Evolutionary conservation across 371 early-diverging fungal species (phyloP), one percentile per base, ranked within the genome.

Genomic region (Apophysomyces sp.): DNA sequence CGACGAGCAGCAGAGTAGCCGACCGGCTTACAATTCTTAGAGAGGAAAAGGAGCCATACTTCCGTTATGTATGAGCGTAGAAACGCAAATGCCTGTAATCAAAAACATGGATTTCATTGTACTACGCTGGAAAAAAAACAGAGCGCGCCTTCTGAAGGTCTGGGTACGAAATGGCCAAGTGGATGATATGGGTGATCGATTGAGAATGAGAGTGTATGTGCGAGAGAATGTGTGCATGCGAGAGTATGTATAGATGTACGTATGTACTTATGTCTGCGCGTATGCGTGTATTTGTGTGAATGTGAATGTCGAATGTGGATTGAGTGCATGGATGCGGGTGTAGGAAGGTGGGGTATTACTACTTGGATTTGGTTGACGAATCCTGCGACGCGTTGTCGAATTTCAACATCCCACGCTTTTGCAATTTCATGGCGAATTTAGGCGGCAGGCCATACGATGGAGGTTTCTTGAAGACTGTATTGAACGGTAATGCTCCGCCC

Each of bases 401-500:
- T 16, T 58, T 61, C n/a, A 56, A 15, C 57, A 56, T 59, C 31
- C 64, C 67, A 39, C 61, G 66, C 59, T 80, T 80, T 59, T 72
- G 65, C 70, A 80, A 65, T 52, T 82, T 82, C 75, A 82, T 67
- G 2, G 79, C 77, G 68, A 82, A 76, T 44, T 81, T 81, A n/a
- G 82, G 77, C n/a, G 82, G 82, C 30, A 81, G 49, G 31, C 69
- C 66, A 62, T 60, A 74, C 9, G 73, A 65, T 27, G 66, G 69
- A n/a, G 62, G 68, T 49, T 66, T 72, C 7, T 60, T 65, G 13
- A 59, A 41, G 16, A 56, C 28, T 2, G 52, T 57, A 4, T 51
- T 52, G 31, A 18, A 52, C 9, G 32, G 52, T n/a, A 37, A 12
- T 49, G 52, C 34, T 30, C 26, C 49, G 31, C 39, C 37, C 37